phyloP scores from a whole-genome alignment of 2,329 filamentous ascomycete genomes.

The Niveomyces coronatus region DNA sequence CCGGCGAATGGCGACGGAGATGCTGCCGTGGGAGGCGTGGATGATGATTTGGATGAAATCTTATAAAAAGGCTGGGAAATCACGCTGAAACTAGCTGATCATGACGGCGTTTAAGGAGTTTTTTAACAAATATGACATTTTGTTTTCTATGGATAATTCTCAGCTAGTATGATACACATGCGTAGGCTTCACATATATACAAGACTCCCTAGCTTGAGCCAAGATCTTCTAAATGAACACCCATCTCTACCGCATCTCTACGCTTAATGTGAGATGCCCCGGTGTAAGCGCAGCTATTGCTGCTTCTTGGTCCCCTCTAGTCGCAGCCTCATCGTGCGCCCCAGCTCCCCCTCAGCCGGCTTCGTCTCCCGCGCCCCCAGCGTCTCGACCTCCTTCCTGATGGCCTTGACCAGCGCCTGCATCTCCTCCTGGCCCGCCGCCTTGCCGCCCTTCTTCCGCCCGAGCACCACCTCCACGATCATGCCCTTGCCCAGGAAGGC shows the following conservation, averaged over 20 bases:
- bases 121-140: neutral
- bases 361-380: conserved; percentile 34
- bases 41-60: conserved; percentile 25
- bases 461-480: conserved; percentile 63
- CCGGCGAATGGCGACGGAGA: conserved; percentile 8
- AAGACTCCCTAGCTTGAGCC: too few relatives aligned
- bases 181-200: too few relatives aligned
- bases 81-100: neutral
- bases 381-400: conserved; percentile 25
- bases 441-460: conserved; percentile 51
- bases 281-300: neutral
- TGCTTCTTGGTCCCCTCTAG: conserved; percentile 25
- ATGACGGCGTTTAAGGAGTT: conserved; percentile 1
- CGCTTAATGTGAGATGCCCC: neutral
- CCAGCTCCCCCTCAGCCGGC: conserved; percentile 33
- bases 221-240: too few relatives aligned
- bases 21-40: conserved; percentile 10
- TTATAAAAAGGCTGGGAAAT: conserved; percentile 14
- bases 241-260: neutral
- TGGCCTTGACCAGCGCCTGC: conserved; percentile 38
- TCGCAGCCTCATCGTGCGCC: conserved; percentile 32
- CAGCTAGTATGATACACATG: neutral
- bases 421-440: conserved; percentile 52
- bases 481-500: conserved; percentile 65
- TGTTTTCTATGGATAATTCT: neutral